Evolutionary conservation across 2,329 filamentous ascomycete species (phyloP), one percentile per base, ranked within the genome.

Genomic region (Cladophialophora exuberans): DNA sequence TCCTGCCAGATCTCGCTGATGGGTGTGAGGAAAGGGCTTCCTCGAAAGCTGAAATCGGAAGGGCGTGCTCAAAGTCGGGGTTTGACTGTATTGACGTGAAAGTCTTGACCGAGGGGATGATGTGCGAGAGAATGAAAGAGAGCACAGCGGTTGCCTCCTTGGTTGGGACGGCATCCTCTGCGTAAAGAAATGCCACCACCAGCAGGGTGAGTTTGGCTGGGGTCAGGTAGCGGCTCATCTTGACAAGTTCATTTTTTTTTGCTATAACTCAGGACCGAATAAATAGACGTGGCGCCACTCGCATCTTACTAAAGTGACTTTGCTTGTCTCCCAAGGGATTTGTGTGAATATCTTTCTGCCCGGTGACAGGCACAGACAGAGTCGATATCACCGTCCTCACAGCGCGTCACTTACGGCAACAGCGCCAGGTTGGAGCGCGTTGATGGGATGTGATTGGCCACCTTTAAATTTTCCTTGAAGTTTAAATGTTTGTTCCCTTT

Each of bases 161-260:
- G 57, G 82, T 84, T 2, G 88, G 86, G 13, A 92, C 80, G 2
- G 80, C 76, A 18, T 84, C 85, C 61, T 88, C 85, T 31, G 84
- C 83, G 72, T 99, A 97, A 50, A 97, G 79, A 65, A 90, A 84
- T 48, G 94, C 82, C 49, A 99, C 82, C 51, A 85, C 83, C 52
- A 97, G 81, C 20, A 97, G 80, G 66, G 88, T 87, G 63, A 97
- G 83, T 69, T 94, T 96, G 63, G 90, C 86, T 10, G 93, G 89
- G n/a, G 89, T 96, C 41, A 97, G 80, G 71, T 88, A 96, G 54
- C 88, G 87, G 65, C 87, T 82, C 87, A 93, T 95, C 5, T 45
- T 56, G 44, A n/a, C n/a, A n/a, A n/a, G n/a, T n/a, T n/a, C n/a
- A n/a, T n/a, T n/a, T n/a, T n/a, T n/a, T n/a, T n/a, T n/a, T n/a